Evolutionary conservation across 176 grass and related monocot species (phyloP), one percentile per base, ranked within the genome.

Genomic region (Musa schizocarpa): DNA sequence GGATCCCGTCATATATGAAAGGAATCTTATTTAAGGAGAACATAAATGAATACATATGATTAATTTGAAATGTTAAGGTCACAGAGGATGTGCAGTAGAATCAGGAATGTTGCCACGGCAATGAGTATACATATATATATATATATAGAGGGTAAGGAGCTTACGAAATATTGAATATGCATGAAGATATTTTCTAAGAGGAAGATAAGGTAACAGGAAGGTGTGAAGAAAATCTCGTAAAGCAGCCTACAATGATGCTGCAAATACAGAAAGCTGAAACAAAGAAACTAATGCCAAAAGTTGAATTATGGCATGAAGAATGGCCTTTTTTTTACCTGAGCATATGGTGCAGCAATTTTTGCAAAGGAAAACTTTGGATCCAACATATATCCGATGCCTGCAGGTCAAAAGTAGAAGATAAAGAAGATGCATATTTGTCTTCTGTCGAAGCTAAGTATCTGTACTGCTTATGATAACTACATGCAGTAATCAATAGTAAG

Each of bases 281-380:
- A 61, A 61, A 7, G 13, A n/a, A 61, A 17, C 12, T 61, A 61
- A 61, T 17, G 13, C 13, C 57, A 51, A 9, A 11, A 43, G 34
- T 16, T 23, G 1, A 22, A 71, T 52, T 50, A 52, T 12, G 1
- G 7, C 11, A 8, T 24, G 17, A 52, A 71, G 10, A 24, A 54
- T 17, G 13, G 52, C 8, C 34, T 5, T 43, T 43, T 43, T 43
- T 65, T 24, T 71, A 97, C 94, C 88, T 98, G 94, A 71, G 88
- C 88, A 71, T 98, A 98, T 74, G 94, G 90, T 69, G 90, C 85
- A 67, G 88, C 86, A 75, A 98, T 81, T 87, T 97, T 91, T 76
- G 86, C 88, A 78, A 97, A 97, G 29, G 94, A 97, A 85, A 97
- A 97, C 17, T 91, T 90, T 82, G 94, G 90, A 82, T 98, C 90